These are phyloP conservation scores for Fusarium hainanense DNA, from an alignment of 2,329 filamentous ascomycete genomes.

Conservation along the genomic window DNA sequence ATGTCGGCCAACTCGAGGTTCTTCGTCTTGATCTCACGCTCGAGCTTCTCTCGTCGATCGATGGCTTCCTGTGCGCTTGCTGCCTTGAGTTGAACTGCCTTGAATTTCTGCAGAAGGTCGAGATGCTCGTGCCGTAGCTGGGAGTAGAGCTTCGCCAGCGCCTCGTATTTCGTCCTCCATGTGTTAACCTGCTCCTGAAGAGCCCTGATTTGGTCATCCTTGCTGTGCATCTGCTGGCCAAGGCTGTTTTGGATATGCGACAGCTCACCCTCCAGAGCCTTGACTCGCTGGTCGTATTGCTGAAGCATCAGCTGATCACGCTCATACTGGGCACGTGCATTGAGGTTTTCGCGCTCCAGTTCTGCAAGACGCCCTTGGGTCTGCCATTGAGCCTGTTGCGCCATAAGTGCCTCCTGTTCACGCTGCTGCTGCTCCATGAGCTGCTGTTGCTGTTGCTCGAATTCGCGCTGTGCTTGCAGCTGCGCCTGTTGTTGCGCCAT, in stretches of 20 bases:
- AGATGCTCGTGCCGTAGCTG: constrained; percentile 95
- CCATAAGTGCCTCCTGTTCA: constrained; percentile 88
- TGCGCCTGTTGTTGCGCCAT: constrained; percentile 84
- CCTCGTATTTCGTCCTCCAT: constrained; percentile 97
- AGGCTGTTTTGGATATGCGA: constrained; percentile 83
- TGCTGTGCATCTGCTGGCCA: constrained; percentile 85
- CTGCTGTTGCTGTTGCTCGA: constrained; percentile 91
- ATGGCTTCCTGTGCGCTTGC: constrained; percentile 97
- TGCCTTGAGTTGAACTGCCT: constrained; percentile 94
- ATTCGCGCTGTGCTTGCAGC: constrained; percentile 89
- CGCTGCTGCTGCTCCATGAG: constrained; percentile 90
- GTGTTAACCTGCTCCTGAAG: constrained; percentile 98
- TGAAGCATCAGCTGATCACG: constrained; percentile 97
- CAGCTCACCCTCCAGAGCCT: constrained; percentile 89
- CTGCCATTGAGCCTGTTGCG: constrained; percentile 91
- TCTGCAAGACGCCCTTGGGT: constrained; percentile 96
- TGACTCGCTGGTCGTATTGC: constrained; percentile 95
- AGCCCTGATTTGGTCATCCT: constrained; percentile 92
- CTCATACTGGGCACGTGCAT: constrained; percentile 94
- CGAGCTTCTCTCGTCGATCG: constrained; percentile 91
- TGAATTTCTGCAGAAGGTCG: constrained; percentile 95
- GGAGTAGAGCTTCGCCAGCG: constrained; percentile 95
- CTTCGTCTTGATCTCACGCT: constrained; percentile 98
- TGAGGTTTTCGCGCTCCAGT: constrained; percentile 93
- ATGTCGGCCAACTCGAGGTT: constrained; percentile 98